Evolutionary conservation across 768 basidiomycete genomes (phyloP).

Genomic region (Suillus clintonianus): DNA sequence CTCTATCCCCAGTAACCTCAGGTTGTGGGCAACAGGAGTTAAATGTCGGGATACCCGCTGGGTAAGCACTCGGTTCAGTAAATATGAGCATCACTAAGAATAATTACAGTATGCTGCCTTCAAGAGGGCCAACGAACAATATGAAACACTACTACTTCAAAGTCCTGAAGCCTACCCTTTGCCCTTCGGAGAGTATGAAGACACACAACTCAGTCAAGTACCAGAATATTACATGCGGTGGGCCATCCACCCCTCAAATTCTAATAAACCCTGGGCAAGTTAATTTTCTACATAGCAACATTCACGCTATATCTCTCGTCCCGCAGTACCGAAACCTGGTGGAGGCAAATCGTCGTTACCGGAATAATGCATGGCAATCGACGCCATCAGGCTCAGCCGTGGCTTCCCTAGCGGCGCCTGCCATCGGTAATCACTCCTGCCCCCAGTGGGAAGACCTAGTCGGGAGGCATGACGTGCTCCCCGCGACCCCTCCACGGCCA

Average conservation of each 20-base stretch:
- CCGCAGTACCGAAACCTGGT: slow-evolving; percentile 17
- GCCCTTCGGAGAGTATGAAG: slow-evolving; percentile 2
- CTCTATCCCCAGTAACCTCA: neutral
- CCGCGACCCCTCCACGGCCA: neutral
- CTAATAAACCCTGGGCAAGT: slow-evolving; percentile 7
- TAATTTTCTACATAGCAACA: neutral
- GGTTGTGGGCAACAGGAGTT: slow-evolving; percentile 13
- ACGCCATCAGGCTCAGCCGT: slow-evolving; percentile 21
- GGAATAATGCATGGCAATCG: slow-evolving; percentile 9
- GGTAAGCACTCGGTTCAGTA: slow-evolving; percentile 11
- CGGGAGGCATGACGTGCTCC: neutral
- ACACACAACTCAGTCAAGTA: slow-evolving; percentile 13
- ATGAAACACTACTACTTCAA: slow-evolving; percentile 14
- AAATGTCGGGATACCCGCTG: neutral
- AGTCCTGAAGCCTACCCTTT: slow-evolving; percentile 12
- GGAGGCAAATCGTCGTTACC: slow-evolving; percentile 14
- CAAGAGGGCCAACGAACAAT: slow-evolving; percentile 13
- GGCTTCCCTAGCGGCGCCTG: neutral
- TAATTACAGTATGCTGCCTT: slow-evolving; percentile 8
- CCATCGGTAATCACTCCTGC: neutral
- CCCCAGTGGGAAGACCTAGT: neutral
- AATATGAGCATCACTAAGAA: neutral
- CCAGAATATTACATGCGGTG: slow-evolving; percentile 17
- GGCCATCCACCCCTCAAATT: slow-evolving; percentile 6
- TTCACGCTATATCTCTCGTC: neutral